Evolutionary conservation across 305 asterid genomes (phyloP).

Genomic region (Fraxinus floribunda): DNA sequence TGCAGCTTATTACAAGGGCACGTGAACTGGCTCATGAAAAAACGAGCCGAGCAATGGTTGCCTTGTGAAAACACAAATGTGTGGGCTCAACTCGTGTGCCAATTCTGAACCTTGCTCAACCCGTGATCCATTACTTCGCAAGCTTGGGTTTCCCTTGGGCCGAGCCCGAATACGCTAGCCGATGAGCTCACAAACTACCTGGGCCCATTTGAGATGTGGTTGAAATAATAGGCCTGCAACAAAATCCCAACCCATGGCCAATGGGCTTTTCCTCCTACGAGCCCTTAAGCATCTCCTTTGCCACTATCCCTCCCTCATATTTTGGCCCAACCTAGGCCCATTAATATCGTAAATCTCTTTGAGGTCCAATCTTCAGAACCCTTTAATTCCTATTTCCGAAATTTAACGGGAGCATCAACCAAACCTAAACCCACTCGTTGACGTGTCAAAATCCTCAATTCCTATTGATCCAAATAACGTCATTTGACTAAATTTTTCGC

Average conservation of each 20-base stretch:
- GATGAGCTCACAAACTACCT: not conserved
- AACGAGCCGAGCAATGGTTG: not conserved
- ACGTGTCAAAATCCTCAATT: not conserved
- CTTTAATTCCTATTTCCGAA: not conserved
- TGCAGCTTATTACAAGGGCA: not conserved
- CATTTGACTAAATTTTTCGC: not conserved
- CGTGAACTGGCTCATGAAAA: not conserved
- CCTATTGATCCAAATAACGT: slow-evolving; percentile 14
- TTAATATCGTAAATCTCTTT: not conserved
- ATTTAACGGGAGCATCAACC: not conserved
- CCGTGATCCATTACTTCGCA: not conserved
- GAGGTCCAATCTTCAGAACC: not conserved
- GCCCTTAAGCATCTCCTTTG: not conserved
- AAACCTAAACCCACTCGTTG: not conserved
- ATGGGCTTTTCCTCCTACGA: not conserved
- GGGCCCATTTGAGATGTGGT: not conserved
- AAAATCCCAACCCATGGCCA: not conserved
- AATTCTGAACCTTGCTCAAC: not conserved
- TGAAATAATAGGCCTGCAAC: not conserved
- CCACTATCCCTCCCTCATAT: not conserved
- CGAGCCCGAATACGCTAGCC: not conserved
- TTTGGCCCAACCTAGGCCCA: not conserved
- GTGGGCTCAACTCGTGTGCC: not conserved
- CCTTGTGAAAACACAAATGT: not conserved
- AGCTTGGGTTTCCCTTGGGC: not conserved